Evolutionary conservation across 257 asterid species (phyloP), one percentile per base, ranked within the genome.

Genomic region (Solanum appendiculatum): DNA sequence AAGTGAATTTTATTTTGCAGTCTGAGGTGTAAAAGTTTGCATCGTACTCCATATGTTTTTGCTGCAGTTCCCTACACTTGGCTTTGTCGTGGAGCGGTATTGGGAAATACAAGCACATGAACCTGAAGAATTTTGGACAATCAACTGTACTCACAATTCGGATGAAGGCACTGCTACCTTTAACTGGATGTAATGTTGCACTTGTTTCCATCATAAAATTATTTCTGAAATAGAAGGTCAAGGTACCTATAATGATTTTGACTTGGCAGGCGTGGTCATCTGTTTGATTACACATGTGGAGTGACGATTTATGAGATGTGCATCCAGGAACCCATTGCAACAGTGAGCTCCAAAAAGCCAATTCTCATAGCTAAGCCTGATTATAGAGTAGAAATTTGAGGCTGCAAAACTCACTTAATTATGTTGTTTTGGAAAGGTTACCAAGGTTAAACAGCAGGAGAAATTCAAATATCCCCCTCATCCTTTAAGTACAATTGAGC

Each of bases 51-150:
- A 56, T 21, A 36, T 77, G 82, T 68, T 86, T 69, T 51, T 39
- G 64, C 86, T 89, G 90, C 98, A 97, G 99, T 97, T 97, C 87
- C 99, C 99, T 86, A 97, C 99, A 7, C 92, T 97, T 87, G 99
- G 99, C 20, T 97, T 97, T 91, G 88, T 97, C 86, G 99, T 97
- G 90, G 99, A 97, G 92, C 94, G 99, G 83, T 97, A 89, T 90
- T 97, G 99, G 99, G 99, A 97, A 91, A 92, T 93, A 89, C 99
- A 97, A 91, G 91, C 99, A 39, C 99, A 97, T 72, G 98, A 94
- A 91, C 96, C 97, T 66, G 99, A 97, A 97, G 99, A 95, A 89
- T 97, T 97, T 92, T 97, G 99, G 99, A 93, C 96, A 36, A 95
- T 97, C 87, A 94, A 93, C 88, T 95, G 98, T 86, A 94, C 98